Evolutionary conservation across 2,329 filamentous ascomycete species (phyloP).

Genomic region (Teratosphaeriaceae sp.): DNA sequence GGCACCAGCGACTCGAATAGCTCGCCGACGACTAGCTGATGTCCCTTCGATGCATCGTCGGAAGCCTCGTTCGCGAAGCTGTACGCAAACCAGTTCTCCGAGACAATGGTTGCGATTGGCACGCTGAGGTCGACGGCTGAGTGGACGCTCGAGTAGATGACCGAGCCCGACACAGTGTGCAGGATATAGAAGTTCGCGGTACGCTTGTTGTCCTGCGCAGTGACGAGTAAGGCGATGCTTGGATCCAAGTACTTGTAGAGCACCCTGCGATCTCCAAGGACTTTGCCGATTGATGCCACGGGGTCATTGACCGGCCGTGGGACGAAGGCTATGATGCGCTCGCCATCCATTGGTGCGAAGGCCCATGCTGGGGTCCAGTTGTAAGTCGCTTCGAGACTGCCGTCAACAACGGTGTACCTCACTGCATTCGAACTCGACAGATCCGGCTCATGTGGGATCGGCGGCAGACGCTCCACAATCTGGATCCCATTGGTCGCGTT

Average conservation of each 20-base stretch:
- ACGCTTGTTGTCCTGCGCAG: conserved; percentile 52
- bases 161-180: conserved; percentile 76
- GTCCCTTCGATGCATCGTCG: conserved; percentile 61
- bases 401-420: conserved; percentile 20
- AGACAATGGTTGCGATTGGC: conserved; percentile 68
- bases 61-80: conserved; percentile 56
- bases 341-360: conserved; percentile 58
- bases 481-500: conserved; percentile 26
- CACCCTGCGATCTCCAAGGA: conserved; percentile 85
- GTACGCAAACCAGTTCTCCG: conserved; percentile 95
- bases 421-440: conserved; percentile 8
- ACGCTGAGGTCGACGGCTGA: conserved; percentile 66
- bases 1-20: conserved; percentile 79
- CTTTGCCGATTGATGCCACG: conserved; percentile 89
- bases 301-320: conserved; percentile 70
- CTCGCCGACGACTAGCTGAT: conserved; percentile 79
- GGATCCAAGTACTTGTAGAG: conserved; percentile 96
- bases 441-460: conserved; percentile 4
- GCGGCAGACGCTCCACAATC: conserved; percentile 10
- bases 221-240: conserved; percentile 71
- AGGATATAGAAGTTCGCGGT: conserved; percentile 70
- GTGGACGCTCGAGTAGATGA: conserved; percentile 67
- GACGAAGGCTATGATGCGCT: conserved; percentile 63
- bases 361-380: conserved; percentile 51
- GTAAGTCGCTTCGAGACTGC: conserved; percentile 20